Evolutionary conservation across 2,329 filamentous ascomycete genomes (phyloP).

Genomic region (Aureobasidium pullulans): DNA sequence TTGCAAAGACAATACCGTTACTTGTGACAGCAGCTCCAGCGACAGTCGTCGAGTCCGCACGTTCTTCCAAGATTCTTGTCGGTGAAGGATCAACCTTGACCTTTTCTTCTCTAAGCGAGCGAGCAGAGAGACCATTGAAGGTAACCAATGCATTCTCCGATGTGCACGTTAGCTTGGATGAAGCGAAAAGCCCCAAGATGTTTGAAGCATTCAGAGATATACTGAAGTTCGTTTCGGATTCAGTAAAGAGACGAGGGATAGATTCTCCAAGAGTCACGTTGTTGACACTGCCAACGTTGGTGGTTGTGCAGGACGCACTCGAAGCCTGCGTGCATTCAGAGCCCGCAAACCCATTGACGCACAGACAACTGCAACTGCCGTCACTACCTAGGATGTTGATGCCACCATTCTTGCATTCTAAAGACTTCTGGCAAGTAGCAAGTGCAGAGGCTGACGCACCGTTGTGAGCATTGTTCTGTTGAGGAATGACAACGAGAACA

Average conservation of each 20-base stretch:
- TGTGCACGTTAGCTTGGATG: constrained; percentile 68
- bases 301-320: constrained; percentile 51
- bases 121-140: constrained; percentile 52
- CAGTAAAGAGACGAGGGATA: constrained; percentile 65
- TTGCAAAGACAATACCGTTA: constrained; percentile 26
- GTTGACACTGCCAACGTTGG: constrained; percentile 34
- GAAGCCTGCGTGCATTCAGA: constrained; percentile 45
- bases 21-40: constrained; percentile 24
- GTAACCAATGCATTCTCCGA: constrained; percentile 83
- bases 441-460: constrained; percentile 20
- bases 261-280: constrained; percentile 77
- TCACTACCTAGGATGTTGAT: constrained; percentile 53
- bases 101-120: constrained; percentile 15
- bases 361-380: constrained; percentile 71
- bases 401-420: constrained; percentile 73
- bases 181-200: constrained; percentile 70
- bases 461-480: constrained; percentile 31
- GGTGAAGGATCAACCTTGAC: not conserved
- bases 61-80: not conserved
- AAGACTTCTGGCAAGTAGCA: constrained; percentile 51
- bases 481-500: constrained; percentile 53
- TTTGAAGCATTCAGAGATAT: constrained; percentile 64
- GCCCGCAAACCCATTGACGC: constrained; percentile 78
- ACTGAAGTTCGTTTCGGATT: constrained; percentile 61
- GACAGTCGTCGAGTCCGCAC: constrained; percentile 1